Base-by-base conservation (phyloP, 805 yeast species). In the Candida xyloterini region DNA sequence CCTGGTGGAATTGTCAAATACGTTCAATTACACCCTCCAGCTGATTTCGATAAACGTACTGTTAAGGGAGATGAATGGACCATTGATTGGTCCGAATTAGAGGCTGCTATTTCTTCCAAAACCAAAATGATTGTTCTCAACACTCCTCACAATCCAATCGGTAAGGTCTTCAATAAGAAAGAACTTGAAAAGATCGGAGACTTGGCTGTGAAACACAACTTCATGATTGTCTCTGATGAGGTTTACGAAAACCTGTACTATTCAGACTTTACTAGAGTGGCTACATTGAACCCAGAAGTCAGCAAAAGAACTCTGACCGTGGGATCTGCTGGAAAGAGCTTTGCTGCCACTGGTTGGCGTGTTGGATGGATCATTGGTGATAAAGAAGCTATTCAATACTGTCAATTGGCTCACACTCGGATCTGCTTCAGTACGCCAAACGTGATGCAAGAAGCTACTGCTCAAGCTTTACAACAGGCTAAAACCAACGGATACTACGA, bases 261-360 rank as follows among this genome's bases (percentile, higher is more conserved):
- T 61, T 69, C 73, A 2, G 62, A 60, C 2, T 89, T 91, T 63
- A 81, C 91, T 6, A 76, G 98, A 57, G 83, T 93, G 33, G 95
- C 96, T 2, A 78, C 87, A 2, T 66, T 91, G 39, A 70, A 81
- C 5, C 90, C 91, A 5, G 96, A 89, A 53, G 74, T 89, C 44
- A 81, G 76, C 20, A 77, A 78, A 42, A 70, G 89, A 55, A 87
- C 97, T 0, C 66, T 93, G 40, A 82, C 97, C 3, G 95, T 93
- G 15, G 98, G 98, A 1, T 87, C 96, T 21, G 99, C 97, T 6
- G 99, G 99, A 48, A 93, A 93, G 64, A 80, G 96, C 0, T 93
- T 93, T 68, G 95, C 96, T n/a, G 96, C 96, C 30, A 93, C 99
- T 10, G 99, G 99, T 38, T 93, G 98, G 97, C 81, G 99, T 70